Base-by-base conservation (phyloP, 2,329 filamentous ascomycete species). In the Cercospora nicotianae region DNA sequence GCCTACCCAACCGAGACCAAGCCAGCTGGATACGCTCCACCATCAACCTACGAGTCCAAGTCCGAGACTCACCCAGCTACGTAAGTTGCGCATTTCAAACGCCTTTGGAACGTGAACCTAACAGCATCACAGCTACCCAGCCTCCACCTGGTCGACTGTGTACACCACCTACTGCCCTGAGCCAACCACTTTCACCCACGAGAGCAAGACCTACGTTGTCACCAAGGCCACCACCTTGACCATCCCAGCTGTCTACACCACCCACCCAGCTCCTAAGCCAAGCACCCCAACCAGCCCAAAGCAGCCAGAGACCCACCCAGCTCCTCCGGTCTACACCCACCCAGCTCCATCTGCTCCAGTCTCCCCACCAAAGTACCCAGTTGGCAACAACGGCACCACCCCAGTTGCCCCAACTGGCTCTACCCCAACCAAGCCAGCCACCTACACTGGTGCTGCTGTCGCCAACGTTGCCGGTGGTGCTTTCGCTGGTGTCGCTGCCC, bases 241-340 rank as follows among this genome's bases (percentile, higher is more conserved):
- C 60, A 72, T 75, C 65, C 71, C 70, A 48, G 68, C 66, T 51
- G 67, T 66, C 36, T 78, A 76, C 77, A 77, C 84, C 60, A 66
- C 62, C 36, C 42, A 20, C 58, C 28, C 63, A 51, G 33, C 61
- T 42, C 36, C 61, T 7, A 1, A 26, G 16, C 28, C 57, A 55
- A 28, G 42, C 51, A 20, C 42, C 5, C 61, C 61, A 33, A 4
- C n/a, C 61, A 23, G n/a, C 30, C 48, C 61, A 63, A 16, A 23
- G 28, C 28, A 63, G 45, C 61, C 61, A 63, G 28, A 58, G 53
- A 58, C 53, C 23, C 26, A 58, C 48, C 63, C 67, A 60, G 45
- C 67, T 45, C 48, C 63, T 33, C 48, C 63, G 23, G 51, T 20
- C 31, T 60, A 33, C 65, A 58, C 63, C 28, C 18, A 53, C 33